A percentile compares a stretch with the other conserved stretches of the same genome.
Evolutionary conservation across 2,329 filamentous ascomycete species (phyloP).

Genomic region (Triangularia verruculosa): DNA sequence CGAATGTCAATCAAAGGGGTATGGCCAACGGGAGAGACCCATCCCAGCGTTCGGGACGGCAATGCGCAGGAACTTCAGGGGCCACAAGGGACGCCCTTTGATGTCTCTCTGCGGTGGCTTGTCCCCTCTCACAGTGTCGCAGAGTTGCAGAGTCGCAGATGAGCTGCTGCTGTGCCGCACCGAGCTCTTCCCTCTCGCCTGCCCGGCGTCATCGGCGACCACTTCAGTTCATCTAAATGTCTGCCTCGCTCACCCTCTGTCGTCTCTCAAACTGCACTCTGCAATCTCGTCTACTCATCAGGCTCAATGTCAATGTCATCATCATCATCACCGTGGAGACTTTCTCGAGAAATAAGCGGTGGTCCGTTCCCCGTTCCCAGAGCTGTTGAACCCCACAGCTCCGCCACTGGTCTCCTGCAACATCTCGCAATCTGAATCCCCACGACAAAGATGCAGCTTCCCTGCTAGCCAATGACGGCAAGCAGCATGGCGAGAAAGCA

Average conservation of each 20-base stretch:
- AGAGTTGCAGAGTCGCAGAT: not conserved
- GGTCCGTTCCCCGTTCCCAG: not conserved
- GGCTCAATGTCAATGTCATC: no score
- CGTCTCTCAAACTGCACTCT: not conserved
- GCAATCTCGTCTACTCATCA: not conserved
- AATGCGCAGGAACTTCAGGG: not conserved
- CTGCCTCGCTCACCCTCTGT: not conserved
- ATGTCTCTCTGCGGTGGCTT: slow-evolving; percentile 1
- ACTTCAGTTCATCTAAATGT: not conserved
- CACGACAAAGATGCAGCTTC: not conserved
- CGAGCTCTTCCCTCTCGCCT: not conserved
- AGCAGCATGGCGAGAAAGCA: not conserved
- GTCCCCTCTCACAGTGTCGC: not conserved
- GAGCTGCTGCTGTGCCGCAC: not conserved
- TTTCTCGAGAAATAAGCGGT: not conserved
- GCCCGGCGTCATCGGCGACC: not conserved
- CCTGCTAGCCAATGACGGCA: not conserved
- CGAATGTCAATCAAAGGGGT: not conserved
- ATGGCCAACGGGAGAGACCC: not conserved
- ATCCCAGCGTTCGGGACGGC: not conserved
- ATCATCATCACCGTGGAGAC: not conserved
- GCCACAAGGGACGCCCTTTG: not conserved
- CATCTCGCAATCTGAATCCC: not conserved
- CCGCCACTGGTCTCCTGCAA: not conserved
- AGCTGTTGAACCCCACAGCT: slow-evolving; percentile 1